These are phyloP conservation scores for Bondarzewia mesenterica DNA, from an alignment of 1,284 basidiomycete genomes.

Conservation along the genomic window DNA sequence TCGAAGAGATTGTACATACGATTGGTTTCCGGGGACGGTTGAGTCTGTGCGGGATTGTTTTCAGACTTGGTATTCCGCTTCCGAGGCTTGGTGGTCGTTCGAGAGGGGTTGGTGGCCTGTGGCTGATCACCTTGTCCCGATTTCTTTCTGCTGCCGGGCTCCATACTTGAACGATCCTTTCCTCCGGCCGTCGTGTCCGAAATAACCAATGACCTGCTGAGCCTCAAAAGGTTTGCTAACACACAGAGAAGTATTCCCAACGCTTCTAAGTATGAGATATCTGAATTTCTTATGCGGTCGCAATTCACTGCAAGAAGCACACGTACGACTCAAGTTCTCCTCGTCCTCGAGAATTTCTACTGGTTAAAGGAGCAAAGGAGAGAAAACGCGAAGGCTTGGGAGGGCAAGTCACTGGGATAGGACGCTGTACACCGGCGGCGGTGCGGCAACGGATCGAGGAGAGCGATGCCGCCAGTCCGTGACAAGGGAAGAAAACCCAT, in stretches of 20 bases:
- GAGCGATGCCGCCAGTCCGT: not conserved
- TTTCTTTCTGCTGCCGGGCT: not conserved
- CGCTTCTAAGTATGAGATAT: too few relatives aligned
- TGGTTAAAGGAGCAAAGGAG: not conserved
- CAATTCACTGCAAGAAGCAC: too few relatives aligned
- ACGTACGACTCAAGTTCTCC: too few relatives aligned
- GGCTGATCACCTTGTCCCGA: not conserved
- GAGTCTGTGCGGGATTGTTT: conserved; percentile 3
- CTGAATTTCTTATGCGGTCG: too few relatives aligned
- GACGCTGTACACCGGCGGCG: not conserved
- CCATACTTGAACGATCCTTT: not conserved
- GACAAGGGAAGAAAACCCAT: not conserved
- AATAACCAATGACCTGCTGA: not conserved
- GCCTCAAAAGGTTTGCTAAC: not conserved
- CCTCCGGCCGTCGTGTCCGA: not conserved
- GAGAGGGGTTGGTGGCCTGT: not conserved
- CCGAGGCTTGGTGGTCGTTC: not conserved
- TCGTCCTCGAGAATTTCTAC: too few relatives aligned
- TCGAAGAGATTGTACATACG: too few relatives aligned
- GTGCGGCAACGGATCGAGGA: conserved; percentile 7
- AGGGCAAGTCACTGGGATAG: not conserved
- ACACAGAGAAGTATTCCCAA: not conserved
- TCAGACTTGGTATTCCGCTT: not conserved
- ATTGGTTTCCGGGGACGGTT: not conserved
- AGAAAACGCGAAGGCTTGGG: not conserved